Evolutionary conservation across 2,329 filamentous ascomycete species (phyloP), one percentile per base, ranked within the genome.

Genomic region (Paecilomyces formosus): DNA sequence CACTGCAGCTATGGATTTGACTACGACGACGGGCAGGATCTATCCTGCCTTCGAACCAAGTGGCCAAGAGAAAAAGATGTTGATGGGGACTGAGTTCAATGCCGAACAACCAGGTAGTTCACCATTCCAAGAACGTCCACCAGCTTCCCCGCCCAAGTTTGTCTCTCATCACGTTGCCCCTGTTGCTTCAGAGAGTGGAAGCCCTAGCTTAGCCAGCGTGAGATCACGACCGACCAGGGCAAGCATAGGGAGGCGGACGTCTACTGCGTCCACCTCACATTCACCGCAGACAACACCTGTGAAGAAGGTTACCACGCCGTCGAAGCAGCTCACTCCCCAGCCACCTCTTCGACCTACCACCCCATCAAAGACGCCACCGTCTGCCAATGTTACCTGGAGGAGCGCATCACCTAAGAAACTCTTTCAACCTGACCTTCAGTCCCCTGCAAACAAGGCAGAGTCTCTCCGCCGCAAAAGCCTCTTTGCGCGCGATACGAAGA

Each of bases 1-100:
- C 55, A 85, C 83, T 1, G 78, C 82, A 69, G 84, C 80, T 0
- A 89, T 89, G 86, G 86, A 89, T 53, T 84, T 89, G 69, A 89
- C 87, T 1, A 79, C 79, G 53, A 83, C 82, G 5, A 76, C 88
- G 53, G 87, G 87, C 9, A 79, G 80, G 8, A 89, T 90, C 55
- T 75, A 88, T 50, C 68, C 68, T 70, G 76, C 71, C 62, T 60
- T 66, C 22, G 71, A 62, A 67, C 68, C 69, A 21, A 75, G 75
- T 54, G 72, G 75, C 35, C 79, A 79, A 8, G 74, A 80, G 58
- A 83, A 80, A 8, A 86, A 83, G 67, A 78, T 78, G 53, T 69
- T 83, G 12, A 84, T 86, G 82, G 83, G 86, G 63, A 73, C 82
- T 62, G 85, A 87, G 65, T 79, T 75, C 13, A 77, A 83, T 28